Evolutionary conservation across 306 rosid genomes (phyloP), one percentile per base, ranked within the genome.

Genomic region (Pueraria montana): DNA sequence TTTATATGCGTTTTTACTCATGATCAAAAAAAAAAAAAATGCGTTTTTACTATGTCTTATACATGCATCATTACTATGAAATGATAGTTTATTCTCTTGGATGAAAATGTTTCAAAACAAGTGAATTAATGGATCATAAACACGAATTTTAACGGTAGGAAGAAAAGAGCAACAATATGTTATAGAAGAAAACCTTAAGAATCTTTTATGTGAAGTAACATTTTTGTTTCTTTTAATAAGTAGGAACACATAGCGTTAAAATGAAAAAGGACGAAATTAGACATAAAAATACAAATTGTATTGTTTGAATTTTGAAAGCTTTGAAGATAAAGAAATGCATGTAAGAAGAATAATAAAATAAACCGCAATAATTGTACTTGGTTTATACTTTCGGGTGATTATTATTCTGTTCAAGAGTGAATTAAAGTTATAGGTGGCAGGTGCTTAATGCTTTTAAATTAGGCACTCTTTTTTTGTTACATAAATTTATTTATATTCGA

Each of bases 201-300:
- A 27, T 27, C 32, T 27, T 27, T 27, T 27, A 27, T 4, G 50
- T 18, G 11, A 2, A 20, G 52, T 9, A n/a, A 38, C 30, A 18
- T 64, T 32, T 32, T 64, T 34, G 45, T 67, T 67, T 67, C 73
- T 18, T 67, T 40, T 40, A 40, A 67, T 67, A 10, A 40, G n/a
- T 40, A 20, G 11, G 43, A 68, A 42, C 11, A 4, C 11, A 4
- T 8, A 0, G 34, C 10, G 74, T 36, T 38, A 38, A 38, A 66
- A 27, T 27, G 32, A 18, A 1, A 21, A 21, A 72, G 5, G 13
- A 42, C 20, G 4, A 23, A 68, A 42, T 45, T 18, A 67, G 48
- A 38, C 2, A 40, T 40, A 1, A 38, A 38, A 66, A 40, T n/a
- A 46, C 52, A 69, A 4, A 6, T 45, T 24, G 16, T 71, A 23